These are phyloP conservation scores for Populus tomentosa DNA, from an alignment of 441 rosid genomes.

Conservation along the genomic window DNA sequence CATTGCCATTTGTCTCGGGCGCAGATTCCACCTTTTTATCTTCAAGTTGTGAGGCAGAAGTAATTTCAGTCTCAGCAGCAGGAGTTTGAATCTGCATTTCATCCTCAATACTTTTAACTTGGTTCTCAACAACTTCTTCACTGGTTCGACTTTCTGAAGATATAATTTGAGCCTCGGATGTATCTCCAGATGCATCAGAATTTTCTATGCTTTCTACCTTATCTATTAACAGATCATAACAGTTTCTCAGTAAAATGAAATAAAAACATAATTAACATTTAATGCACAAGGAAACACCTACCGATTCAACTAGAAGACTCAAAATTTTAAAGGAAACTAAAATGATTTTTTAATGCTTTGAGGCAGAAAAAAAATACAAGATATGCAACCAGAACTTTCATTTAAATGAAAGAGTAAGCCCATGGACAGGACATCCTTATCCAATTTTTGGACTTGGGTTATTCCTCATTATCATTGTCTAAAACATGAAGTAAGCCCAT, in stretches of 20 bases:
- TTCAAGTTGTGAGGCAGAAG: conserved; percentile 21
- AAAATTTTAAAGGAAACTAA: not conserved
- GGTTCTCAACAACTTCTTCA: conserved; percentile 34
- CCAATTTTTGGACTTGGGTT: not conserved
- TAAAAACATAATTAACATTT: not conserved
- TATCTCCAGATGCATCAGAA: conserved; percentile 27
- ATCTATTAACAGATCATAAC: conserved; percentile 19
- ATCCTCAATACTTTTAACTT: conserved; percentile 31
- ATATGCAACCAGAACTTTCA: not conserved
- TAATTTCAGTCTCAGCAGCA: conserved; percentile 29
- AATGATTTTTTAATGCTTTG: not conserved
- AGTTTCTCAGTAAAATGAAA: not conserved
- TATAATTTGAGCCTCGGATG: conserved; percentile 26
- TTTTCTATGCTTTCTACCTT: conserved; percentile 32
- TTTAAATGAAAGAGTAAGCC: not conserved
- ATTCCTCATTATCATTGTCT: not conserved
- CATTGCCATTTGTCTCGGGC: conserved; percentile 27
- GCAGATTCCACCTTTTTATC: conserved; percentile 31
- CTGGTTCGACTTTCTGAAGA: conserved; percentile 33
- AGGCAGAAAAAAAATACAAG: not conserved
- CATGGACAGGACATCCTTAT: not conserved
- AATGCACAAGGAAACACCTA: not conserved
- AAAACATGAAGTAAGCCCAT: not conserved
- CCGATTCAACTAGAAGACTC: not conserved
- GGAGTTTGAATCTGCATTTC: conserved; percentile 38